A percentile compares a stretch with the other conserved stretches of the same genome.
These are phyloP conservation scores for Rhodotorula glutinis DNA, from an alignment of 1,284 basidiomycete genomes.

Conservation along the genomic window DNA sequence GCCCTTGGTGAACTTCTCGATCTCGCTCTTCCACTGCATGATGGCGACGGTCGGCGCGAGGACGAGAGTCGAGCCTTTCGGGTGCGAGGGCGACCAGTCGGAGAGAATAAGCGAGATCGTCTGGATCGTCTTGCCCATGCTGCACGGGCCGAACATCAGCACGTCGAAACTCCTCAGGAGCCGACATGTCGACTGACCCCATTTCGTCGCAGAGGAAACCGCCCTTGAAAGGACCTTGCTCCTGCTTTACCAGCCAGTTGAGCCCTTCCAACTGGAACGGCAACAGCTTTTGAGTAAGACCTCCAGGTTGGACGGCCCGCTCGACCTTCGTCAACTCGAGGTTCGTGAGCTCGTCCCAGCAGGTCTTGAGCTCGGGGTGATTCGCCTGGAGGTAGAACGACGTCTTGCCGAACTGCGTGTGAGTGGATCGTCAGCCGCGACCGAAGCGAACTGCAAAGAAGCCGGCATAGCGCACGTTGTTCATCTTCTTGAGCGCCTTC, in stretches of 20 bases:
- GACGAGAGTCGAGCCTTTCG: conserved; percentile 76
- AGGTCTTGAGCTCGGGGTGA: conserved; percentile 67
- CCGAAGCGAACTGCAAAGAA: not conserved
- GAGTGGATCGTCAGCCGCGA: not conserved
- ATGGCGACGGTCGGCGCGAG: conserved; percentile 81
- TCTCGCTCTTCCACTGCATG: conserved; percentile 98
- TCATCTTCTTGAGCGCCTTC: conserved; percentile 23
- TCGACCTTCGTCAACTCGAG: conserved; percentile 65
- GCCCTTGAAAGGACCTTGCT: conserved; percentile 75
- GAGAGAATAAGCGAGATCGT: conserved; percentile 86
- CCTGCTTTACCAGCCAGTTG: conserved; percentile 94
- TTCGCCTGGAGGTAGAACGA: conserved; percentile 42
- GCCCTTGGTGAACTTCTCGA: conserved; percentile 57
- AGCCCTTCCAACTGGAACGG: conserved; percentile 85
- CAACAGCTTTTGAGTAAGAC: conserved; percentile 63
- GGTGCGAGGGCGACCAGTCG: conserved; percentile 52
- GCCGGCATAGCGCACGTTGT: conserved; percentile 12
- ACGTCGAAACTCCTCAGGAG: not conserved
- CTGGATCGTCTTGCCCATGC: conserved; percentile 99
- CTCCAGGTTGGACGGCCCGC: conserved; percentile 72
- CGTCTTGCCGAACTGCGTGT: conserved; percentile 23
- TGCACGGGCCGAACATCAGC: conserved; percentile 5
- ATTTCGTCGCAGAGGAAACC: conserved; percentile 91
- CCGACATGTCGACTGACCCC: conserved; percentile 57
- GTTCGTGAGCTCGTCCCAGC: conserved; percentile 82